These are phyloP conservation scores for Ustilago lituana DNA, from an alignment of 1,284 basidiomycete species.

Conservation along the genomic window DNA sequence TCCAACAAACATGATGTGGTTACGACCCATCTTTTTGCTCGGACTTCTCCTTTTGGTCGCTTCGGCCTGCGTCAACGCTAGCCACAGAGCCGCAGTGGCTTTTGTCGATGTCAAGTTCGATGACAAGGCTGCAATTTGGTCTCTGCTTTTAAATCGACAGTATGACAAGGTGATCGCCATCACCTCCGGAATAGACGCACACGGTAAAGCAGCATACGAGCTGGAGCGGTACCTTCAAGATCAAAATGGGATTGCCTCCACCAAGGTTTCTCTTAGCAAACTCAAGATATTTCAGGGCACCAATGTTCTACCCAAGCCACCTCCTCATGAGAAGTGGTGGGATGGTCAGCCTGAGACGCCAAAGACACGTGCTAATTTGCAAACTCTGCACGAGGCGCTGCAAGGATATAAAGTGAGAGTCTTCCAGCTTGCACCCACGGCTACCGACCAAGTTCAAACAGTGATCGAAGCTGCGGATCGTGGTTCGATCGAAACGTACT, in stretches of 20 bases:
- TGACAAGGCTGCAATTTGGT: constrained; percentile 43
- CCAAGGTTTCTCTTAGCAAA: constrained; percentile 1
- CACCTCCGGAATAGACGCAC: constrained; percentile 24
- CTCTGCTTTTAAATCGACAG: constrained; percentile 14
- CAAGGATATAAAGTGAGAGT: constrained; percentile 15
- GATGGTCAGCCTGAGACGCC: not conserved
- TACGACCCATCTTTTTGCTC: not conserved
- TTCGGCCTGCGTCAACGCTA: not conserved
- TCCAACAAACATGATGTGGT: constrained; percentile 15
- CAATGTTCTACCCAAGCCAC: not conserved
- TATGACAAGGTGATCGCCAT: constrained; percentile 28
- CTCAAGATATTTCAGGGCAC: constrained; percentile 11
- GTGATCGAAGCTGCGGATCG: constrained; percentile 20
- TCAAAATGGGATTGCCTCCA: constrained; percentile 6
- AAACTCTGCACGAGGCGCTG: not conserved
- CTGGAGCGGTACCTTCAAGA: constrained; percentile 10
- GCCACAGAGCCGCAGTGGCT: constrained; percentile 13
- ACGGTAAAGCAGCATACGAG: constrained; percentile 19
- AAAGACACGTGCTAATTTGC: not conserved
- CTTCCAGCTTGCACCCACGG: constrained; percentile 35
- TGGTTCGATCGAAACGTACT: constrained; percentile 13
- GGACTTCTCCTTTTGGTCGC: not conserved
- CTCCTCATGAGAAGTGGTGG: constrained; percentile 34
- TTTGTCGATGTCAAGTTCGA: constrained; percentile 46
- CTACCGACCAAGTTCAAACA: not conserved